Evolutionary conservation across 2,329 filamentous ascomycete genomes (phyloP).

Genomic region (Aspergillus sp.): DNA sequence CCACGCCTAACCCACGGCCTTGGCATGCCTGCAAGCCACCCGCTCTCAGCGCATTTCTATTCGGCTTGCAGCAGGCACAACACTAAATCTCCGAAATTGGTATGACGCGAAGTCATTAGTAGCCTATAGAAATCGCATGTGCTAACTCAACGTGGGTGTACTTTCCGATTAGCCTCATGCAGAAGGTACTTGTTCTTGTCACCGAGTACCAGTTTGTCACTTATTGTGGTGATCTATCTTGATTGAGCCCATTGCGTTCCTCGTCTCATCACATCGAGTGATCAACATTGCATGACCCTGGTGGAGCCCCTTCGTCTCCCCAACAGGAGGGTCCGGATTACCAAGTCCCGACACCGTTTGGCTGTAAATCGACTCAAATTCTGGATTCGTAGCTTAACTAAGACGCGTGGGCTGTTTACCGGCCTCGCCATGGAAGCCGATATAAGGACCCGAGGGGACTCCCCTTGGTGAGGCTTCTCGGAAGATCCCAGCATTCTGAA

Average conservation of each 20-base stretch:
- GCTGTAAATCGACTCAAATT: background rate
- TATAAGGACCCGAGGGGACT: background rate
- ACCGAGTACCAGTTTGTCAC: background rate
- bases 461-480: too few relatives aligned
- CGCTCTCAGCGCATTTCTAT: background rate
- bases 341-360: background rate
- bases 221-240: background rate
- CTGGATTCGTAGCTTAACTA: constrained; percentile 6
- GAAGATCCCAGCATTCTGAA: too few relatives aligned
- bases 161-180: background rate
- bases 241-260: background rate
- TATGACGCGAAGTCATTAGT: background rate
- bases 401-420: background rate
- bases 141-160: background rate
- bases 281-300: background rate
- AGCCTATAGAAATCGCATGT: background rate
- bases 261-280: background rate
- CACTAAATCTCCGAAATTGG: background rate
- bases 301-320: background rate
- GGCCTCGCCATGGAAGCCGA: background rate
- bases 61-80: background rate
- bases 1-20: background rate
- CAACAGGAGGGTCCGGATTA: background rate
- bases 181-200: background rate
- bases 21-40: background rate